phyloP scores from a whole-genome alignment of 306 rosid species.

The Geum urbanum region DNA sequence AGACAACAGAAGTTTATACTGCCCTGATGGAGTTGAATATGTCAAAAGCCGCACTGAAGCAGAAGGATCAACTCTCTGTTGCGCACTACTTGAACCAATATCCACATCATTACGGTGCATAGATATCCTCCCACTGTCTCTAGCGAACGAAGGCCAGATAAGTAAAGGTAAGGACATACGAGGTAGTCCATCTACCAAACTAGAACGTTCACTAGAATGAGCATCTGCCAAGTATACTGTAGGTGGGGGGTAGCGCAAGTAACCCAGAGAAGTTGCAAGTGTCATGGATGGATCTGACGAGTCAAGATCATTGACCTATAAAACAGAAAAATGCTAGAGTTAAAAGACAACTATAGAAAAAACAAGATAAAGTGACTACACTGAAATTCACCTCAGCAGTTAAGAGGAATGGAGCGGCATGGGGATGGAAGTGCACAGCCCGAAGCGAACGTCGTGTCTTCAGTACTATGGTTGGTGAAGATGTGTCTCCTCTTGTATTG shows the following conservation, averaged over 20 bases:
- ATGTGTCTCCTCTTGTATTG: slow-evolving; percentile 66
- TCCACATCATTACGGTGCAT: slow-evolving; percentile 45
- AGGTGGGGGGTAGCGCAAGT: slow-evolving; percentile 90
- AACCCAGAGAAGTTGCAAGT: slow-evolving; percentile 81
- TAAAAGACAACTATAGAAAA: slow-evolving; percentile 17
- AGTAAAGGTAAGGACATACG: slow-evolving; percentile 64
- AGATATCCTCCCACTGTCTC: slow-evolving; percentile 60
- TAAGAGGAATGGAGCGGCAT: slow-evolving; percentile 84
- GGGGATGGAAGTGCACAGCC: slow-evolving; percentile 97
- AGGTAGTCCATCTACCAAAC: slow-evolving; percentile 55
- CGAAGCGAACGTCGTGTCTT: slow-evolving; percentile 88
- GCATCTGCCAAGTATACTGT: slow-evolving; percentile 74
- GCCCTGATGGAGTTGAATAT: slow-evolving; percentile 67
- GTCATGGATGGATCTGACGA: slow-evolving; percentile 87
- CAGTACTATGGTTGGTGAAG: slow-evolving; percentile 75
- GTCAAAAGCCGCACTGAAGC: slow-evolving; percentile 54
- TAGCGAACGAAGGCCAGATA: slow-evolving; percentile 58
- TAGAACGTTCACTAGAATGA: slow-evolving; percentile 58
- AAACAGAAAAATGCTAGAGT: slow-evolving; percentile 24
- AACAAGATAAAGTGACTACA: slow-evolving; percentile 9
- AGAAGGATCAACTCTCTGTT: slow-evolving; percentile 60
- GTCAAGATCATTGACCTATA: slow-evolving; percentile 92
- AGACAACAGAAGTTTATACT: slow-evolving; percentile 57
- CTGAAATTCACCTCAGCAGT: slow-evolving; percentile 74
- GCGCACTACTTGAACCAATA: slow-evolving; percentile 48